Evolutionary conservation across 1,284 basidiomycete genomes (phyloP).

Genomic region (Clitocybe nebularis): DNA sequence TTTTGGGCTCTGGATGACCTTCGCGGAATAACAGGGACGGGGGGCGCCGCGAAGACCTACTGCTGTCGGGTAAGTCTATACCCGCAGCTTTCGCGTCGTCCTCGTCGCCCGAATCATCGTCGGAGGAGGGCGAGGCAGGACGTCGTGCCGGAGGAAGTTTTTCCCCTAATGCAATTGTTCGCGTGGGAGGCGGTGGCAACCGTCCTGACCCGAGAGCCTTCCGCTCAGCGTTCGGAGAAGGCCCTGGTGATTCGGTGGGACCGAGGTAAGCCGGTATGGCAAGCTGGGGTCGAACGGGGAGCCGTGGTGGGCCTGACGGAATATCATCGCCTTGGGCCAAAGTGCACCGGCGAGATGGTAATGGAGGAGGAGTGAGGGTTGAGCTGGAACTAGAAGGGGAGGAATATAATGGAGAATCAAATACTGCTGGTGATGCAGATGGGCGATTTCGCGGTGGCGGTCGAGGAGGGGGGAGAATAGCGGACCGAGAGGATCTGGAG

Average conservation of each 20-base stretch:
- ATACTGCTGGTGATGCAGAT: slow-evolving; percentile 3
- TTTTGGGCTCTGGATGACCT: slow-evolving; percentile 38
- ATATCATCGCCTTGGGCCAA: slow-evolving; percentile 19
- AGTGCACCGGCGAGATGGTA: slow-evolving; percentile 28
- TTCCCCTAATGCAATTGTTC: slow-evolving; percentile 63
- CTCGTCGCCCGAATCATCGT: slow-evolving; percentile 55
- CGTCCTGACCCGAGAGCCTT: slow-evolving; percentile 42
- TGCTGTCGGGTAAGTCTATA: slow-evolving; percentile 75
- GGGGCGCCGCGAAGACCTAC: slow-evolving; percentile 75
- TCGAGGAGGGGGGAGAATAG: slow-evolving; percentile 19
- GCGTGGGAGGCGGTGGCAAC: slow-evolving; percentile 67
- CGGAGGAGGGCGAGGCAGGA: slow-evolving; percentile 44
- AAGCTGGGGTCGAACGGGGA: slow-evolving; percentile 17
- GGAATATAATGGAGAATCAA: slow-evolving; percentile 8
- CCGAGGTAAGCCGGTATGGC: slow-evolving; percentile 11
- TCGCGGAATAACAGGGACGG: slow-evolving; percentile 51
- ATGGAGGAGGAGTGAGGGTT: slow-evolving; percentile 19
- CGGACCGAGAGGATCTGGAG: slow-evolving; percentile 12
- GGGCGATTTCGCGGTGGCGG: slow-evolving; percentile 24
- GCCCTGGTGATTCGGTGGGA: slow-evolving; percentile 12
- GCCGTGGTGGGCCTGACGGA: slow-evolving; percentile 12
- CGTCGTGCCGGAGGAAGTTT: slow-evolving; percentile 63
- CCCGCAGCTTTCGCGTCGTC: slow-evolving; percentile 34
- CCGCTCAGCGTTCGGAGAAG: slow-evolving; percentile 32
- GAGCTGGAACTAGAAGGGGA: slow-evolving; percentile 15